Base-by-base conservation (phyloP, 2,329 filamentous ascomycete genomes). In the Sordariomycetes sp. region DNA sequence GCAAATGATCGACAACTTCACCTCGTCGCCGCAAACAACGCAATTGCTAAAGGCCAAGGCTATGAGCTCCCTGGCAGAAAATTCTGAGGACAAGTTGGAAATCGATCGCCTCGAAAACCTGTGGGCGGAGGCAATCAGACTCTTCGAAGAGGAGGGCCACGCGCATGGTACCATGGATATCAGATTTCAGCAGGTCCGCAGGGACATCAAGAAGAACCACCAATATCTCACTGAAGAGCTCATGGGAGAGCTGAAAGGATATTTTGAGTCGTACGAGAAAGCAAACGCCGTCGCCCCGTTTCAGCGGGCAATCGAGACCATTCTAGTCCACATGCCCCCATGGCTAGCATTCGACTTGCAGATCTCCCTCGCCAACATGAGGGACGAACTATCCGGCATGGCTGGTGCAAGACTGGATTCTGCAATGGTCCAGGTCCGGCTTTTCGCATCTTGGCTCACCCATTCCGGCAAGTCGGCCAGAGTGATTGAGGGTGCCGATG, bases 401-500 rank as follows among this genome's bases (percentile, higher is more conserved):
- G 15, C 32, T 5, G 21, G 21, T 11, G 21, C 23, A 14, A 28
- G n/a, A 16, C 16, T 34, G 12, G 10, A 7, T 27, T 27, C 32
- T 17, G 9, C 18, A 17, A 8, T 34, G 11, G 21, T 15, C n/a
- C 21, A 27, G 15, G 10, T 34, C 32, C 9, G 20, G 12, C 20
- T 19, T 5, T 26, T 34, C 17, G 24, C 21, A 8, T 5, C 15
- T 8, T 34, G 32, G 32, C 14, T 34, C 14, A 15, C 23, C 8
- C 32, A 34, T 34, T 34, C 32, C 16, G 32, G 32, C 11, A 14
- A 19, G 14, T 21, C 32, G 11, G 21, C 20, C 15, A 21, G 32
- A 26, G 32, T 27, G 11, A 27, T 34, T 19, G 32, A 34, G 15
- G 23, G 21, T 14, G 12, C 21, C 8, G 10, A 26, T 18, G 12